Percentiles rank a stretch among this genome's conserved stretches.
phyloP scores from a whole-genome alignment of 768 basidiomycete species.

The Mycena metata region DNA sequence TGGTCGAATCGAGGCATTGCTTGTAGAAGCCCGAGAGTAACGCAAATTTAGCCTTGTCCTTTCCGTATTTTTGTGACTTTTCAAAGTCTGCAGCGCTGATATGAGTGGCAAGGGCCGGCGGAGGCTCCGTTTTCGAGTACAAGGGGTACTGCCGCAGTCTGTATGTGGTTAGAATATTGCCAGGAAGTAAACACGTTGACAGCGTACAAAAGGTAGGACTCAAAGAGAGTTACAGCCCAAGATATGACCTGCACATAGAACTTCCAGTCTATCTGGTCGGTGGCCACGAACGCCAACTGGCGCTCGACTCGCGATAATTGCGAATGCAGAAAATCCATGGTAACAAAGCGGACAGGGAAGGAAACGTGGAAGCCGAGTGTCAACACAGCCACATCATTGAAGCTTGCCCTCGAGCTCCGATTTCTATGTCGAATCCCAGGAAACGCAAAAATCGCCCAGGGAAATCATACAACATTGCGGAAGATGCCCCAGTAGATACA shows the following conservation, averaged over 20 bases:
- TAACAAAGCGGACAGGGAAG: slow-evolving; percentile 9
- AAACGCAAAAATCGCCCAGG: slow-evolving; percentile 35
- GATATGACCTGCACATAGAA: slow-evolving; percentile 83
- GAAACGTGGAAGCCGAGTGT: slow-evolving; percentile 22
- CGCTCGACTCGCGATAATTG: slow-evolving; percentile 70
- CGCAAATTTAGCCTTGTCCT: slow-evolving; percentile 89
- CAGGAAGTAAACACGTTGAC: slow-evolving; percentile 7
- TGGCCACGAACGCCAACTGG: slow-evolving; percentile 77
- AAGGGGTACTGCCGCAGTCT: slow-evolving; percentile 86
- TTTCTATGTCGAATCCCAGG: slow-evolving; percentile 16
- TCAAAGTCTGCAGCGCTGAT: slow-evolving; percentile 80
- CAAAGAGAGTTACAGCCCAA: slow-evolving; percentile 85
- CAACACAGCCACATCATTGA: slow-evolving; percentile 12
- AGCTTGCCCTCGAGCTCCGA: neutral
- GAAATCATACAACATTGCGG: neutral
- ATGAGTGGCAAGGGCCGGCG: slow-evolving; percentile 75
- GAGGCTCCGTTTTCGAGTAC: slow-evolving; percentile 82
- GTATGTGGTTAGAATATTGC: slow-evolving; percentile 16
- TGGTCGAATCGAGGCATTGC: slow-evolving; percentile 74
- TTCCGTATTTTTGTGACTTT: slow-evolving; percentile 93
- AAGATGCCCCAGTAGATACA: slow-evolving; percentile 10
- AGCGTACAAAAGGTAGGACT: slow-evolving; percentile 87
- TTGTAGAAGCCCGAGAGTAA: slow-evolving; percentile 81
- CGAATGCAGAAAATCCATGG: slow-evolving; percentile 77
- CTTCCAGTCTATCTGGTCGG: slow-evolving; percentile 85